Conservation (phyloP, 2,329 filamentous ascomycete species). For the Cladosporium colombiae region DNA sequence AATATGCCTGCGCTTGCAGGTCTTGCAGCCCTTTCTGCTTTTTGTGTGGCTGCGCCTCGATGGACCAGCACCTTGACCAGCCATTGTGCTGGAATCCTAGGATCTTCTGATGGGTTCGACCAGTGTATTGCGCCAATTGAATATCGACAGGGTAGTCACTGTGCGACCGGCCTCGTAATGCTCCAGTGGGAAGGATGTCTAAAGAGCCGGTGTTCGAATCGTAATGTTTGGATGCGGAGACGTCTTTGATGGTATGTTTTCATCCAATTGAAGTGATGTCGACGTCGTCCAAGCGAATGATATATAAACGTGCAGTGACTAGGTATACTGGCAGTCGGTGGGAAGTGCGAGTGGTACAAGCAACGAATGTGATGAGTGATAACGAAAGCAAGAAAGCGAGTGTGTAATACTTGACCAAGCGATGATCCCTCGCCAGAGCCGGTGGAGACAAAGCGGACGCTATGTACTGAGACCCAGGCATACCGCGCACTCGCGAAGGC, state of each 20-base stretch:
- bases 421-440: slow-evolving; percentile 15
- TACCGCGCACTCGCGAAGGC: slow-evolving; percentile 18
- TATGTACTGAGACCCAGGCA: slow-evolving; percentile 21
- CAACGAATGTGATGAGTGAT: slow-evolving; percentile 17
- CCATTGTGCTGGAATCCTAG: slow-evolving; percentile 58
- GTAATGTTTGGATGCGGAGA: neutral
- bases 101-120: neutral
- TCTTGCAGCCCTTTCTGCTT: slow-evolving; percentile 96
- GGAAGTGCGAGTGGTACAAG: slow-evolving; percentile 5
- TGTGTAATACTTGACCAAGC: slow-evolving; percentile 21
- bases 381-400: slow-evolving; percentile 16
- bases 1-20: slow-evolving; percentile 96
- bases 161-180: neutral
- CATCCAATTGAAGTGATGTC: neutral
- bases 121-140: neutral
- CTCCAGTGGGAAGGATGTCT: neutral
- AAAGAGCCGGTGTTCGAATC: neutral
- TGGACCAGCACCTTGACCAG: slow-evolving; percentile 91
- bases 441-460: slow-evolving; percentile 20
- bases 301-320: neutral
- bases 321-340: slow-evolving; percentile 5
- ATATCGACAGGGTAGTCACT: slow-evolving; percentile 6
- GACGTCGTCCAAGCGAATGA: neutral
- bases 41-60: slow-evolving; percentile 93
- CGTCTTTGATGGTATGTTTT: neutral